phyloP scores from a whole-genome alignment of 805 yeast genomes.

The Candida dendrica region DNA sequence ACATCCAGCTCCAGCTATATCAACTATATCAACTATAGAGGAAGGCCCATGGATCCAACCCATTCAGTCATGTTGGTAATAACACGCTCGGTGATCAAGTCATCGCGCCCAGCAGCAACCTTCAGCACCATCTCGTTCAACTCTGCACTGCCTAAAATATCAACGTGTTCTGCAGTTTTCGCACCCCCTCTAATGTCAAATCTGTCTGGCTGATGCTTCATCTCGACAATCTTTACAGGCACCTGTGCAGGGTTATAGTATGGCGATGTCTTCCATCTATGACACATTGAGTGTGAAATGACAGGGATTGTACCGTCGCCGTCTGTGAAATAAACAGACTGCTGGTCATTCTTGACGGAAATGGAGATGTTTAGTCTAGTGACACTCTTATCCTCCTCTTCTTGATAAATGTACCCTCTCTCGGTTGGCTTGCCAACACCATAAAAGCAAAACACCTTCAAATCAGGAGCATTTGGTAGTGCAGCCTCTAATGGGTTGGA shows the following conservation, averaged over 20 bases:
- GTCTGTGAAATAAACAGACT: constrained; percentile 77
- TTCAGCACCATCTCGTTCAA: constrained; percentile 77
- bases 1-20: no score
- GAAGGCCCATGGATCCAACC: constrained; percentile 28
- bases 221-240: constrained; percentile 76
- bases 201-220: constrained; percentile 86
- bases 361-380: constrained; percentile 64
- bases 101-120: constrained; percentile 79
- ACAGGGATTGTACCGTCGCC: constrained; percentile 96
- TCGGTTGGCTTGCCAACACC: constrained; percentile 98
- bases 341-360: constrained; percentile 47
- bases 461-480: constrained; percentile 87
- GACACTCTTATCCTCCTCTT: constrained; percentile 46
- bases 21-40: no score
- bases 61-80: constrained; percentile 57
- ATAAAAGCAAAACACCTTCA: constrained; percentile 83
- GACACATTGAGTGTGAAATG: constrained; percentile 83
- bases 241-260: constrained; percentile 75
- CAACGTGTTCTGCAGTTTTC: constrained; percentile 96
- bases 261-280: constrained; percentile 73
- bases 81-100: constrained; percentile 50
- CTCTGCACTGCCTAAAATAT: constrained; percentile 88
- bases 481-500: constrained; percentile 90
- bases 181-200: constrained; percentile 97
- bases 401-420: constrained; percentile 80